phyloP scores from a whole-genome alignment of 352 stramenopile species.

The Achlya hypogyna region DNA sequence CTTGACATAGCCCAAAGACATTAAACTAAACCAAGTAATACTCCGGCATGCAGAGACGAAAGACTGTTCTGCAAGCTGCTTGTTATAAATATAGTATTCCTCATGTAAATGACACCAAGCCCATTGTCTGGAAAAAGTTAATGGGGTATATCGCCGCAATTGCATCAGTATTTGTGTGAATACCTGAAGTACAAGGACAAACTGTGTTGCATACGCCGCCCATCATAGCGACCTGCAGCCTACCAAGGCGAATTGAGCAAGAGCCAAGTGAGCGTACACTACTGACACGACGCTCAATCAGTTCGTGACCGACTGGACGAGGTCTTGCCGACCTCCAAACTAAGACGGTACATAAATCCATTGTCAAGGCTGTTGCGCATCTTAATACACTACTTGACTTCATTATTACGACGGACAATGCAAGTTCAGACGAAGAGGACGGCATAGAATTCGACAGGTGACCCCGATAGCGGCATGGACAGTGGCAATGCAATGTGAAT shows the following conservation, averaged over 20 bases:
- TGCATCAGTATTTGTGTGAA: background rate
- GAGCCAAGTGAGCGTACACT: slow-evolving; percentile 12
- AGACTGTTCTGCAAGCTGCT: background rate
- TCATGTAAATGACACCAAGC: background rate
- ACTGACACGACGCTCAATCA: background rate
- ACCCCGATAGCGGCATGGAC: too few species aligned
- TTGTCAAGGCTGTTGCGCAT: too few species aligned
- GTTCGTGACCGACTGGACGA: slow-evolving; percentile 11
- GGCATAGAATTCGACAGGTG: too few species aligned
- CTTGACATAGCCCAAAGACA: slow-evolving; percentile 21
- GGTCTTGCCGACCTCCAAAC: background rate
- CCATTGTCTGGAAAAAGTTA: slow-evolving; percentile 11
- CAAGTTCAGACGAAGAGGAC: too few species aligned
- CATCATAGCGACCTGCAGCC: slow-evolving; percentile 25
- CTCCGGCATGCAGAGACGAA: background rate
- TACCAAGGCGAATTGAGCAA: slow-evolving; percentile 22
- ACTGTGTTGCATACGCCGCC: slow-evolving; percentile 23
- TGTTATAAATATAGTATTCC: background rate
- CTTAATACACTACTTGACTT: too few species aligned
- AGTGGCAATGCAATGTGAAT: too few species aligned
- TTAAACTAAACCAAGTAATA: background rate
- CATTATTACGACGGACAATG: too few species aligned
- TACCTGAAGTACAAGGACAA: slow-evolving; percentile 14
- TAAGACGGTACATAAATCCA: too few species aligned
- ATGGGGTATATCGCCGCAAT: slow-evolving; percentile 13